Conservation (phyloP, 768 basidiomycete genomes). For the Arthromyces matolae region DNA sequence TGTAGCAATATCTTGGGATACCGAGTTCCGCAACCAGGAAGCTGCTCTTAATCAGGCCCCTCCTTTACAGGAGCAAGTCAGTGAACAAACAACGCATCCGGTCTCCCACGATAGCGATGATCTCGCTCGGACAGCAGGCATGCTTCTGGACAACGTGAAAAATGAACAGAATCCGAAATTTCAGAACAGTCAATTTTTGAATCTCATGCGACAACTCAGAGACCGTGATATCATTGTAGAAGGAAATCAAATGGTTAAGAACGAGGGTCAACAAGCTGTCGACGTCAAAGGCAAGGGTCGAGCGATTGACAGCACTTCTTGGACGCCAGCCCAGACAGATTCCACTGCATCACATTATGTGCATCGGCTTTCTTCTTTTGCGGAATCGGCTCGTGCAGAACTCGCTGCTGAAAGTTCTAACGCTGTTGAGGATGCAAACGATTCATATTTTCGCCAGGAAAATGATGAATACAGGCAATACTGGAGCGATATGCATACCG, state of each 20-base stretch:
- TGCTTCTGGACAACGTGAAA: conserved; percentile 71
- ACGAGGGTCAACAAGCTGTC: conserved; percentile 29
- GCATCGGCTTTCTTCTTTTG: conserved; percentile 3
- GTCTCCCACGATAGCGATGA: conserved; percentile 51
- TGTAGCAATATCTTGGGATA: conserved; percentile 56
- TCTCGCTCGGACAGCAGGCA: conserved; percentile 75
- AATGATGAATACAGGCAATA: conserved; percentile 65
- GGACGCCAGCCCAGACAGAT: conserved; percentile 7
- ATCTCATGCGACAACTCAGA: conserved; percentile 79
- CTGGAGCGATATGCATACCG: conserved; percentile 31
- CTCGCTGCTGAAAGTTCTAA: neutral
- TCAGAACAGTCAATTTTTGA: conserved; percentile 78
- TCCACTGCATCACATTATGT: conserved; percentile 7
- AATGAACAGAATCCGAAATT: conserved; percentile 83
- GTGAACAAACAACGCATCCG: conserved; percentile 16
- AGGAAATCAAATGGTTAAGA: conserved; percentile 72
- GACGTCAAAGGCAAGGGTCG: conserved; percentile 73
- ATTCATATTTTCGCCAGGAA: conserved; percentile 69
- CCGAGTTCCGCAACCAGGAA: conserved; percentile 60
- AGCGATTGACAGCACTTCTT: conserved; percentile 29
- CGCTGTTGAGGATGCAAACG: conserved; percentile 41
- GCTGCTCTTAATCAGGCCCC: conserved; percentile 22
- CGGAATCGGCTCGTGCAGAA: conserved; percentile 5
- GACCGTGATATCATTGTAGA: conserved; percentile 77
- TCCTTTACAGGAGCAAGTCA: conserved; percentile 16